These are phyloP conservation scores for Starmerella potacharoeniae DNA, from an alignment of 805 yeast species.

Conservation along the genomic window DNA sequence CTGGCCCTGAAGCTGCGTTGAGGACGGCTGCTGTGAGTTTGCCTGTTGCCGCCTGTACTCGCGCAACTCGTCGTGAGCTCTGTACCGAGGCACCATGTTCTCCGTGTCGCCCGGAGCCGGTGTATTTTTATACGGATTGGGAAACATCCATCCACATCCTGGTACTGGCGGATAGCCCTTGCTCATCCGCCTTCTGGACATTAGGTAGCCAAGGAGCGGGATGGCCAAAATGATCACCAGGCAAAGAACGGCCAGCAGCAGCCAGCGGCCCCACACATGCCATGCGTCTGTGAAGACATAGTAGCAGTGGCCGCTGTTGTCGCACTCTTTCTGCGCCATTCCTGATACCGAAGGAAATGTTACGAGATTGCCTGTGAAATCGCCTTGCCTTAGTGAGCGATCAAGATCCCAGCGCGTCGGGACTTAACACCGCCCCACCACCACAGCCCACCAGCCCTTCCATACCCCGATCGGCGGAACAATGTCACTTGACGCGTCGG, in stretches of 20 bases:
- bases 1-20: neutral
- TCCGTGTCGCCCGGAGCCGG: conserved; percentile 1
- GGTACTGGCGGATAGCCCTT: conserved; percentile 17
- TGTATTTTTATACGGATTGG: conserved; percentile 17
- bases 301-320: conserved; percentile 18
- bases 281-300: conserved; percentile 20
- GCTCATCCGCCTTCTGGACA: conserved; percentile 17
- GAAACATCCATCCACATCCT: conserved; percentile 23
- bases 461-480: neutral
- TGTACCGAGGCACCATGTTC: conserved; percentile 14
- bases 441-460: neutral
- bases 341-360: neutral
- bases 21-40: neutral
- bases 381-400: neutral
- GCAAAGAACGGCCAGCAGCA: conserved; percentile 25
- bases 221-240: conserved; percentile 20
- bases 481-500: neutral
- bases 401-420: neutral
- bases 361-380: neutral
- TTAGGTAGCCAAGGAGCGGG: conserved; percentile 21
- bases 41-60: conserved; percentile 14
- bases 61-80: conserved; percentile 14
- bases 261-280: conserved; percentile 31
- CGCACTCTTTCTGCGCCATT: conserved; percentile 10
- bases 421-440: neutral